phyloP scores from a whole-genome alignment of 768 basidiomycete species.

The Amanita molliuscula region DNA sequence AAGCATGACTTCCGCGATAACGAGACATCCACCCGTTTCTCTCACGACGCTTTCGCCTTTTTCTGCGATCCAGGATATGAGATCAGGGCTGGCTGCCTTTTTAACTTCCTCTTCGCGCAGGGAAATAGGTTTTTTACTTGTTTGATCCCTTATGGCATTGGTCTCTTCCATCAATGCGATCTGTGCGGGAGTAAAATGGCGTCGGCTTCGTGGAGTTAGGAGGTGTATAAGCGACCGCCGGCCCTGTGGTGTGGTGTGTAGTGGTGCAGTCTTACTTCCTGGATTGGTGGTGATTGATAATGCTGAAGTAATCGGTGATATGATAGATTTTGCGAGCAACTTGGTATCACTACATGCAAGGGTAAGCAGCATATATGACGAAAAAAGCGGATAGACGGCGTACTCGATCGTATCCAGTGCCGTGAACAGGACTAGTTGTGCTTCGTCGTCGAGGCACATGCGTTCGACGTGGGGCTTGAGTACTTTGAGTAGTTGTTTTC shows the following conservation, averaged over 20 bases:
- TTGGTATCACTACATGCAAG: slow-evolving; percentile 68
- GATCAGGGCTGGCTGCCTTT: slow-evolving; percentile 58
- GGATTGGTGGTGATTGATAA: slow-evolving; percentile 56
- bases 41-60: slow-evolving; percentile 51
- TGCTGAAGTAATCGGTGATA: slow-evolving; percentile 58
- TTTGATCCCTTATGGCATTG: slow-evolving; percentile 52
- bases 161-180: slow-evolving; percentile 65
- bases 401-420: slow-evolving; percentile 88
- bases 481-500: slow-evolving; percentile 84
- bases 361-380: neutral
- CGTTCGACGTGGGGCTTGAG: slow-evolving; percentile 85
- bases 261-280: slow-evolving; percentile 21
- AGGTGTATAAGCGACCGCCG: slow-evolving; percentile 78
- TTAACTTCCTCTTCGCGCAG: slow-evolving; percentile 63
- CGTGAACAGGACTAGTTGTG: slow-evolving; percentile 83
- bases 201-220: slow-evolving; percentile 69
- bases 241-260: slow-evolving; percentile 60
- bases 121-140: slow-evolving; percentile 73
- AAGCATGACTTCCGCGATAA: slow-evolving; percentile 77
- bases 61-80: slow-evolving; percentile 61
- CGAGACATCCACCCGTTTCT: slow-evolving; percentile 73
- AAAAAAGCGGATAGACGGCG: slow-evolving; percentile 13
- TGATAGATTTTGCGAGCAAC: slow-evolving; percentile 69
- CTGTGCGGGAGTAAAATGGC: slow-evolving; percentile 83
- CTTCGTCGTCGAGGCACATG: slow-evolving; percentile 84